Evolutionary conservation across 164 flowering plant species (phyloP).

Genomic region (Protea cynaroides): DNA sequence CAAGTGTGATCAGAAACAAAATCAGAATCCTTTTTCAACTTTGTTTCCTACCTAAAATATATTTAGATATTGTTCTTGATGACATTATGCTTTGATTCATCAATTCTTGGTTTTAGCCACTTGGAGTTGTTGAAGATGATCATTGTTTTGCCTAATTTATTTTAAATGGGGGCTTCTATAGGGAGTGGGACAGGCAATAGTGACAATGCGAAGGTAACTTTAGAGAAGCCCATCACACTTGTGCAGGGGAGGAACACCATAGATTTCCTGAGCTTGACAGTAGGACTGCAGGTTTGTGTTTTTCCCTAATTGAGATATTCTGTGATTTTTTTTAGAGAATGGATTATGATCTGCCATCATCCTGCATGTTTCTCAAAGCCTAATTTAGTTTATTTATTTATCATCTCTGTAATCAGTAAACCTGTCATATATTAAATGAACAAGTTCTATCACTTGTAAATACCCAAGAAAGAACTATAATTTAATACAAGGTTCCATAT

Average conservation of each 20-base stretch:
- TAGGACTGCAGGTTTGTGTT: slow-evolving; percentile 80
- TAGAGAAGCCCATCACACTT: slow-evolving; percentile 58
- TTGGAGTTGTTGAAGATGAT: not conserved
- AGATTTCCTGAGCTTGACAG: slow-evolving; percentile 85
- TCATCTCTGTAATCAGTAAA: not conserved
- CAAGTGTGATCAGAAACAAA: no score
- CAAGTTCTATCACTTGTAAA: not conserved
- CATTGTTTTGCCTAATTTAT: slow-evolving; percentile 1
- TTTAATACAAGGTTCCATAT: not conserved
- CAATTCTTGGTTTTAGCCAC: not conserved
- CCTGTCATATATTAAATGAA: not conserved
- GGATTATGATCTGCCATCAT: slow-evolving; percentile 2
- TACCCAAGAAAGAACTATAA: not conserved
- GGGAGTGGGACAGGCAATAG: slow-evolving; percentile 59
- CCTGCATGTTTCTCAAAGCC: not conserved
- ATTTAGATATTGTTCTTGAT: not conserved
- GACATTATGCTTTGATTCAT: not conserved
- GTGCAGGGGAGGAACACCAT: slow-evolving; percentile 58
- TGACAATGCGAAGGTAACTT: slow-evolving; percentile 42
- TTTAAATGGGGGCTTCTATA: slow-evolving; percentile 20
- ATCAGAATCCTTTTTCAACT: not conserved
- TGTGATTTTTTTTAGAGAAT: not conserved
- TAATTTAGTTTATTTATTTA: not conserved
- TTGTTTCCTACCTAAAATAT: not conserved
- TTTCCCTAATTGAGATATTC: not conserved